A percentile compares a stretch with the other conserved stretches of the same genome.
Evolutionary conservation across 371 early-diverging fungal genomes (phyloP).

Genomic region (Mucor plumbeus): DNA sequence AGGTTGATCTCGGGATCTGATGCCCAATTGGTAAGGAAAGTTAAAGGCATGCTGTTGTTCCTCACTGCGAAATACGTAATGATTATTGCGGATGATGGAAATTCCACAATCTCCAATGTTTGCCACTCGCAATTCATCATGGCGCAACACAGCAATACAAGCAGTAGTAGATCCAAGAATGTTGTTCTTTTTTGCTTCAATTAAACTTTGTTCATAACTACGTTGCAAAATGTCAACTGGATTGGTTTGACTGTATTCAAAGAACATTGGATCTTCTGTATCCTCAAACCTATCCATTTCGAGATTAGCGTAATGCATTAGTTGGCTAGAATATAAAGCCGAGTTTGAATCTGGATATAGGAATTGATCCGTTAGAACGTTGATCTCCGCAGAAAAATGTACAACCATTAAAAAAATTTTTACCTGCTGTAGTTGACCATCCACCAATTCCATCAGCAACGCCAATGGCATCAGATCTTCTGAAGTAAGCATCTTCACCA

Average conservation of each 20-base stretch:
- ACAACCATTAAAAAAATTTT: slow-evolving; percentile 6
- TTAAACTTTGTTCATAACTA: slow-evolving; percentile 75
- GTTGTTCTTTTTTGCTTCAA: slow-evolving; percentile 70
- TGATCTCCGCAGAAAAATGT: slow-evolving; percentile 12
- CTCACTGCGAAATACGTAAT: slow-evolving; percentile 90
- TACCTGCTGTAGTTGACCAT: slow-evolving; percentile 61
- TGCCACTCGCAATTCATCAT: slow-evolving; percentile 90
- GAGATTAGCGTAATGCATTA: slow-evolving; percentile 90
- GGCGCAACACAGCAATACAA: slow-evolving; percentile 82
- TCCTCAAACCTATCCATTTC: slow-evolving; percentile 81
- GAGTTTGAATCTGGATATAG: slow-evolving; percentile 73
- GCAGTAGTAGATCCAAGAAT: slow-evolving; percentile 92
- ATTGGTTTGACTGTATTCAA: slow-evolving; percentile 74
- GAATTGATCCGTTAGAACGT: slow-evolving; percentile 18
- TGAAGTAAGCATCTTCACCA: slow-evolving; percentile 86
- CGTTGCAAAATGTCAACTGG: slow-evolving; percentile 79
- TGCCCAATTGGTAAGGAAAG: slow-evolving; percentile 82
- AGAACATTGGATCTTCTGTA: slow-evolving; percentile 49
- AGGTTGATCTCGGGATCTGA: slow-evolving; percentile 68
- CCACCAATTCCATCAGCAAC: slow-evolving; percentile 89
- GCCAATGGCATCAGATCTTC: slow-evolving; percentile 77
- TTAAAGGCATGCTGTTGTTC: slow-evolving; percentile 88
- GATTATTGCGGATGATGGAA: slow-evolving; percentile 83
- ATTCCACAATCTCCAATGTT: slow-evolving; percentile 96
- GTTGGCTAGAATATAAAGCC: slow-evolving; percentile 83